Evolutionary conservation across 2,329 filamentous ascomycete species (phyloP).

Genomic region (Sclerotinia nivalis): DNA sequence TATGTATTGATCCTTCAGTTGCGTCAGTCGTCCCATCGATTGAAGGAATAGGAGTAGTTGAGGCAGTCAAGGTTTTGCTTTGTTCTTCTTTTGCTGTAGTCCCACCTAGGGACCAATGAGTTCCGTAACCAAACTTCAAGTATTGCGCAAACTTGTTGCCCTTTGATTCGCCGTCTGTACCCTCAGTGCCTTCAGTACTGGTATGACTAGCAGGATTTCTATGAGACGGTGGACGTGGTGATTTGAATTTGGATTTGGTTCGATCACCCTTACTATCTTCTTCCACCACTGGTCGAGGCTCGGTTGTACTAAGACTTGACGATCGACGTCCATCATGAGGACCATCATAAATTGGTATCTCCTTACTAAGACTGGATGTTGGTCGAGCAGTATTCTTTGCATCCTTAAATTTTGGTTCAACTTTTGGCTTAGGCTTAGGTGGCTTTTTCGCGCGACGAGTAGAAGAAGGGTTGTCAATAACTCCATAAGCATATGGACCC

Average conservation of each 20-base stretch:
- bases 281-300: neutral
- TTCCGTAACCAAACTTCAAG: conserved; percentile 67
- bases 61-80: neutral
- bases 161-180: conserved; percentile 34
- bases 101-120: conserved; percentile 59
- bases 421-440: conserved; percentile 28
- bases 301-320: conserved; percentile 10
- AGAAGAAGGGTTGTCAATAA: conserved; percentile 75
- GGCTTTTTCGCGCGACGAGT: conserved; percentile 51
- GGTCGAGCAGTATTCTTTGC: neutral
- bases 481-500: conserved; percentile 81
- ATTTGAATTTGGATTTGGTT: conserved; percentile 6
- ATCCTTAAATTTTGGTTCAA: neutral
- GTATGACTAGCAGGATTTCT: conserved; percentile 29
- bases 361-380: conserved; percentile 14
- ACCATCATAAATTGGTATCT: conserved; percentile 16
- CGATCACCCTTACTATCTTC: neutral
- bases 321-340: neutral
- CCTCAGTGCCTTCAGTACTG: conserved; percentile 22
- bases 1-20: conserved; percentile 1
- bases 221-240: conserved; percentile 24
- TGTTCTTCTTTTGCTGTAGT: conserved; percentile 27
- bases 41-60: neutral
- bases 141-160: conserved; percentile 57
- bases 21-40: conserved; percentile 10